Evolutionary conservation across 441 rosid species (phyloP), one percentile per base, ranked within the genome.

Genomic region (Mallotus repandus): DNA sequence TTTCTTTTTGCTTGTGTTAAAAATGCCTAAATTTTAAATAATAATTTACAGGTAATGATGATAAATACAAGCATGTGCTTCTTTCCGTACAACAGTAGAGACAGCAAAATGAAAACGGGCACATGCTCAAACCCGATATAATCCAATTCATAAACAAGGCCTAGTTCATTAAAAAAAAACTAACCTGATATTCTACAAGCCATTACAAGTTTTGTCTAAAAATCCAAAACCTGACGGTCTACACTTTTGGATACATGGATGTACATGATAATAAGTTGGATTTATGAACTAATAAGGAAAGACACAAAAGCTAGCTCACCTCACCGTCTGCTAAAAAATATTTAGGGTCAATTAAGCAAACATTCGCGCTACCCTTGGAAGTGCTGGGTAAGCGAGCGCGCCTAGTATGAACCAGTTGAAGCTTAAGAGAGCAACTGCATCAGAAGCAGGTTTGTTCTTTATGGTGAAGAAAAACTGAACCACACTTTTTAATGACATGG

Each of bases 361-460:
- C 54, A 77, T 61, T 16, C 77, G 80, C 19, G 82, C 86, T 29
- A 89, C 64, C 80, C 73, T 87, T 0, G 96, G 97, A 45, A 94
- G 63, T 7, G 88, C 80, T 0, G 94, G 97, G 74, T 84, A 92
- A 22, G 91, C 84, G 18, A 94, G 93, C 1, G 88, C 80, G 61
- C 98, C 98, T 0, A 94, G 87, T 14, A 92, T 77, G 78, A 92
- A 94, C 87, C 96, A 91, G 70, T 92, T 92, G 66, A 94, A 79
- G 80, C 93, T 92, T 81, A 94, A 72, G 22, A 94, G 84, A 57
- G 94, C 94, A 46, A 89, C 85, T 0, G 92, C 97, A 74, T 94
- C 93, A 32, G 89, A 85, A 67, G 94, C 92, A 41, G 91, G 93
- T 71, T 80, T 89, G 84, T 88, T 84, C 73, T 72, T 84, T 75